Evolutionary conservation across 768 basidiomycete species (phyloP).

Genomic region (Pleurotus citrinopileatus): DNA sequence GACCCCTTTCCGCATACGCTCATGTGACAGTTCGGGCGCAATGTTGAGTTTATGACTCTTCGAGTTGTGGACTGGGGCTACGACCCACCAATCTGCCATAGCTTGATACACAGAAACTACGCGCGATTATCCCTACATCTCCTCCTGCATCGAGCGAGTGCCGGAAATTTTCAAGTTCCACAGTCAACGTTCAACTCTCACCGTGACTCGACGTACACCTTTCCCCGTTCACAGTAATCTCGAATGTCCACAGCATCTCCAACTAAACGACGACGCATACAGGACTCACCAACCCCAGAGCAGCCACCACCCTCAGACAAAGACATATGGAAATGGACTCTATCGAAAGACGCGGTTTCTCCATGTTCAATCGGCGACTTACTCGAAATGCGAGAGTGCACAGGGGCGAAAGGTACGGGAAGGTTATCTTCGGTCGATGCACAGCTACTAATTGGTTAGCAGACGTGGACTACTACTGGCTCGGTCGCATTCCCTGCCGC

Average conservation of each 20-base stretch:
- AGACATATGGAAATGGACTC: conserved; percentile 52
- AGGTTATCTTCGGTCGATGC: background rate
- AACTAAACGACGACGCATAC: background rate
- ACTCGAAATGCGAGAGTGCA: conserved; percentile 37
- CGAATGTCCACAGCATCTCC: background rate
- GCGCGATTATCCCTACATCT: no score
- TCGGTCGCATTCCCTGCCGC: conserved; percentile 70
- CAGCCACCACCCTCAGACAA: conserved; percentile 12
- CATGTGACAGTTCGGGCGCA: no score
- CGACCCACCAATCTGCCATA: no score
- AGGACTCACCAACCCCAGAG: background rate
- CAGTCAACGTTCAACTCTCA: no score
- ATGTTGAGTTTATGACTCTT: no score
- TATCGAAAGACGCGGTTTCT: conserved; percentile 52
- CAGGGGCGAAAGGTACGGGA: conserved; percentile 25
- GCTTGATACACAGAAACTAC: no score
- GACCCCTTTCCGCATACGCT: no score
- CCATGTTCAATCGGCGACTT: conserved; percentile 56
- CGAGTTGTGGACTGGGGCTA: no score
- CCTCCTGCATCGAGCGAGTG: no score
- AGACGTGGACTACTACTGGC: conserved; percentile 67
- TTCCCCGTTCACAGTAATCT: no score
- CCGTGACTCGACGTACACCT: no score
- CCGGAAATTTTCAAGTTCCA: no score
- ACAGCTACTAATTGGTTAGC: conserved; percentile 8